Conservation (phyloP, 2,329 filamentous ascomycete species). For the Epicoccum nigrum region DNA sequence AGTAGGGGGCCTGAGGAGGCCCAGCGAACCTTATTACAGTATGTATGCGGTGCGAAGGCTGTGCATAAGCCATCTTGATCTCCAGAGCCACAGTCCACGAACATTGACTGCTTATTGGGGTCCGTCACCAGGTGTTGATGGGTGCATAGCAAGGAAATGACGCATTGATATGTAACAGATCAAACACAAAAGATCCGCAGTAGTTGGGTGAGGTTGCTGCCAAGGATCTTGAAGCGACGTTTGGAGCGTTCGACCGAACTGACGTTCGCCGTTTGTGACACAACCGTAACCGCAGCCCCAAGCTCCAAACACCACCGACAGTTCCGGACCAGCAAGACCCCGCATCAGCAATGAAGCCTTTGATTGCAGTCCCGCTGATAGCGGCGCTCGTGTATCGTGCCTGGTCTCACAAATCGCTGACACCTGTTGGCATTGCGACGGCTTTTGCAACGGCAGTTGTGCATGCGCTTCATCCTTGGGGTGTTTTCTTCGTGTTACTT, state of each 20-base stretch:
- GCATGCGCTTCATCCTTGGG: slow-evolving; percentile 93
- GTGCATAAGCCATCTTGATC: no score
- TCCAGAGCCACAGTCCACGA: no score
- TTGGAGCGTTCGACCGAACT: background rate
- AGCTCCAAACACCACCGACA: slow-evolving; percentile 21
- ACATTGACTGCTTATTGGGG: background rate
- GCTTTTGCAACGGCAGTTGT: slow-evolving; percentile 76
- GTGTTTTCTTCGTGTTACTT: slow-evolving; percentile 84
- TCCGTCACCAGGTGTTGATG: background rate
- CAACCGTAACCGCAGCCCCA: background rate
- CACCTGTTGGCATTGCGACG: slow-evolving; percentile 72
- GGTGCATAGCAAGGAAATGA: no score
- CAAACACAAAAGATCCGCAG: no score
- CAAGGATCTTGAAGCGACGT: slow-evolving; percentile 7
- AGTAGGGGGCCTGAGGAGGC: background rate
- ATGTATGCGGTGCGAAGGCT: no score
- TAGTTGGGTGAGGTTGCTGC: background rate
- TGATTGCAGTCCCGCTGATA: slow-evolving; percentile 42
- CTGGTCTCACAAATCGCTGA: slow-evolving; percentile 66
- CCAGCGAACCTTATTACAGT: background rate
- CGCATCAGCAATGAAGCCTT: slow-evolving; percentile 34
- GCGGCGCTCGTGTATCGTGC: slow-evolving; percentile 49
- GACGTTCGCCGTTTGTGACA: slow-evolving; percentile 14
- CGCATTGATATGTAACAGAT: no score
- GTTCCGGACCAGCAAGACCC: slow-evolving; percentile 10